Percentiles rank a stretch among this genome's conserved stretches.
phyloP scores from a whole-genome alignment of 1,139 yeast genomes.

The Protomyces arabidopsidicola region DNA sequence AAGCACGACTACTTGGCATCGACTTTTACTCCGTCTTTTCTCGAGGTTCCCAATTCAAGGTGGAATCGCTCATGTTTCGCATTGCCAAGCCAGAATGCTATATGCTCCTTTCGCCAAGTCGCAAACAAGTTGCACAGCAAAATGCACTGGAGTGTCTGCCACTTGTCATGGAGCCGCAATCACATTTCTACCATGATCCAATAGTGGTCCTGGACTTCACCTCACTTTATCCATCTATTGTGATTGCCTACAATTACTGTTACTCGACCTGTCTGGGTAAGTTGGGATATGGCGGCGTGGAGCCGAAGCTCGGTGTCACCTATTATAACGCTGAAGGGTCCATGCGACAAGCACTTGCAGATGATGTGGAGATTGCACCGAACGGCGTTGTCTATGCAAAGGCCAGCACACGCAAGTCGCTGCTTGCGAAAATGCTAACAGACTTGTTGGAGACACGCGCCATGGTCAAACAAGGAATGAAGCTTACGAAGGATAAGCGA shows the following conservation, averaged over 20 bases:
- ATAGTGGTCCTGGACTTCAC: constrained; percentile 87
- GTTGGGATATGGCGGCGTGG: constrained; percentile 50
- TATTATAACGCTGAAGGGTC: constrained; percentile 50
- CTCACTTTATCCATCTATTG: constrained; percentile 84
- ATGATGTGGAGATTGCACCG: constrained; percentile 64
- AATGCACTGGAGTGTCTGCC: constrained; percentile 85
- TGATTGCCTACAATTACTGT: constrained; percentile 89
- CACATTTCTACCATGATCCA: constrained; percentile 82
- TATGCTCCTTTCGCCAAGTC: constrained; percentile 72
- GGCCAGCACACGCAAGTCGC: constrained; percentile 59
- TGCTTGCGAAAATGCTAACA: constrained; percentile 74
- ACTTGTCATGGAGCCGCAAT: constrained; percentile 83
- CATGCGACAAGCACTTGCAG: constrained; percentile 53
- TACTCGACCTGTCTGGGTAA: constrained; percentile 81
- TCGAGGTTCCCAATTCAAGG: constrained; percentile 90
- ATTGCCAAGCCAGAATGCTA: constrained; percentile 71
- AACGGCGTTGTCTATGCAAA: constrained; percentile 80
- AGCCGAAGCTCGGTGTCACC: constrained; percentile 51
- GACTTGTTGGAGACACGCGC: constrained; percentile 78
- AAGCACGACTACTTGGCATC: constrained; percentile 79
- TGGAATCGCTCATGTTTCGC: constrained; percentile 74
- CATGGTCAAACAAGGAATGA: constrained; percentile 71
- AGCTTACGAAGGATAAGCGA: constrained; percentile 45
- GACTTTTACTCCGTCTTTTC: constrained; percentile 84
- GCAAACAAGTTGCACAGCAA: constrained; percentile 75